Evolutionary conservation across 129 eudicot genomes (phyloP), one percentile per base, ranked within the genome.

Genomic region (Mikania micrantha): DNA sequence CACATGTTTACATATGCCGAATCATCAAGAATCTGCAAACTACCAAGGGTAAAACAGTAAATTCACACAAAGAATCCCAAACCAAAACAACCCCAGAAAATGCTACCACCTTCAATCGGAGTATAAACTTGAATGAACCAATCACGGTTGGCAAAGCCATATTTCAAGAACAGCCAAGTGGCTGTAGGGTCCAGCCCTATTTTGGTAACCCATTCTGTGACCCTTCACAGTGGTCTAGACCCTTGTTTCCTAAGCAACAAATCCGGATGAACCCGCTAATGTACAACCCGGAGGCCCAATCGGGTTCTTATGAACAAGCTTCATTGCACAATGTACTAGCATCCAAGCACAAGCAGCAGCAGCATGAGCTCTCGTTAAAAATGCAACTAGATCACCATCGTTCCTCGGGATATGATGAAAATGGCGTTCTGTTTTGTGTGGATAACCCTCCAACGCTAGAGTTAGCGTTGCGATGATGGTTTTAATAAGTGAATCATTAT

Each of bases 1-100:
- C 87, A 41, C 97, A 87, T 70, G 87, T 87, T 45, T 72, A 85
- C 78, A 82, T 87, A 29, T 56, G 89, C 57, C 82, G 50, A 19
- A 79, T 90, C 5, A 90, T 85, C 57, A 75, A 78, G 67, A 82
- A 42, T 59, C 41, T 84, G 65, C 75, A 90, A 76, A 28, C 31
- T 9, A 31, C 80, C 2, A 86, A 77, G 75, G 71, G 57, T 62
- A 69, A 72, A 56, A 77, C 25, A 52, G 79, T 74, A 56, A 66
- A 13, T 66, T 74, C 49, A 57, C 8, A 54, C 52, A 72, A 79
- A 69, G 66, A 58, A 42, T 16, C 28, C 52, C 69, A 45, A 17
- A 40, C 50, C 4, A 25, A 31, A 7, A 29, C 20, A 56, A 32
- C 53, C 28, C 39, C 48, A 21, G 73, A 66, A 31, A 31, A 19